A percentile compares a stretch with the other conserved stretches of the same genome.
phyloP scores from a whole-genome alignment of 805 yeast species.

The Candida odintsovae region DNA sequence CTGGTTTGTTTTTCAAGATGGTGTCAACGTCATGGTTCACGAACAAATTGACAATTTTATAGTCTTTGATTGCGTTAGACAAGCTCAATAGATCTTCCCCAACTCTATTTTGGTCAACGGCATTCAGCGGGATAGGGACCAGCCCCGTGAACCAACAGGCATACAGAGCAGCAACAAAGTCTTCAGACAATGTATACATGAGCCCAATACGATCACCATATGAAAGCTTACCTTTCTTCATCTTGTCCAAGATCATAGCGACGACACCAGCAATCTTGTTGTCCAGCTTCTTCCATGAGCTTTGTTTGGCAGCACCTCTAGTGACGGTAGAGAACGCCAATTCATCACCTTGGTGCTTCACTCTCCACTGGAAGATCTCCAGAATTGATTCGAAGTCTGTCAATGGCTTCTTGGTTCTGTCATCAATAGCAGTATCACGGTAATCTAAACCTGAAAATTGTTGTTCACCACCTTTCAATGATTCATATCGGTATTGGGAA shows the following conservation, averaged over 20 bases:
- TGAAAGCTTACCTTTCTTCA: slow-evolving; percentile 55
- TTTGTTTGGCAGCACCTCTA: slow-evolving; percentile 42
- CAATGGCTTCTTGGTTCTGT: slow-evolving; percentile 66
- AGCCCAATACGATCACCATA: slow-evolving; percentile 73
- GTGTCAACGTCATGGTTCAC: slow-evolving; percentile 74
- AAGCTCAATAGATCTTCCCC: slow-evolving; percentile 72
- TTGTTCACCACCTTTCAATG: slow-evolving; percentile 53
- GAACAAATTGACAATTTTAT: slow-evolving; percentile 63
- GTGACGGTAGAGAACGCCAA: slow-evolving; percentile 55
- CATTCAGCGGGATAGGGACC: slow-evolving; percentile 70
- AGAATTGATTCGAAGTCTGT: slow-evolving; percentile 66
- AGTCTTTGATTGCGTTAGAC: slow-evolving; percentile 60
- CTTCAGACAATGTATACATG: slow-evolving; percentile 85
- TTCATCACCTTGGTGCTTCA: slow-evolving; percentile 68
- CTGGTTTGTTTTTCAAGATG: slow-evolving; percentile 60
- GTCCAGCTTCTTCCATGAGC: slow-evolving; percentile 82
- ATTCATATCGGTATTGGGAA: slow-evolving; percentile 56
- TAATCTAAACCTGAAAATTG: slow-evolving; percentile 82
- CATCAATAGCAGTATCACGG: slow-evolving; percentile 71
- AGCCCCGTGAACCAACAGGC: slow-evolving; percentile 85
- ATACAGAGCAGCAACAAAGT: slow-evolving; percentile 71
- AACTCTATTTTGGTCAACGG: slow-evolving; percentile 59
- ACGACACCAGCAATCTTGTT: slow-evolving; percentile 70
- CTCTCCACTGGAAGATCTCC: slow-evolving; percentile 76
- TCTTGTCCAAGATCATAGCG: slow-evolving; percentile 62